Conservation (phyloP, 2,329 filamentous ascomycete genomes). For the Xylaria sp. region DNA sequence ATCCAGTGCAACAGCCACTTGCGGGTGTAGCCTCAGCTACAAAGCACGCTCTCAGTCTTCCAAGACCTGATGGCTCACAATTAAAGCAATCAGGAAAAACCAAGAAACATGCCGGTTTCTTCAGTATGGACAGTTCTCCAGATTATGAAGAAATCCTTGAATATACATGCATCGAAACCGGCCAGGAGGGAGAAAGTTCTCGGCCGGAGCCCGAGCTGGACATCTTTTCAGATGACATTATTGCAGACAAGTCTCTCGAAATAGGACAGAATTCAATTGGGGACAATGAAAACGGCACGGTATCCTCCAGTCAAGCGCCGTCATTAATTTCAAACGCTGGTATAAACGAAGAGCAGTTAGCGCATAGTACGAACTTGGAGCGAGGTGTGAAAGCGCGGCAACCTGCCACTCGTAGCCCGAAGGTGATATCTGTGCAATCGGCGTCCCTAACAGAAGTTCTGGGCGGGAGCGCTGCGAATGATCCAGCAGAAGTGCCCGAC, state of each 20-base stretch:
- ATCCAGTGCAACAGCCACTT: not conserved
- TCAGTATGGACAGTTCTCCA: conserved; percentile 27
- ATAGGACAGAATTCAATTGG: not conserved
- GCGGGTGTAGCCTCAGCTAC: not conserved
- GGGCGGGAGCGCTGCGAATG: not conserved
- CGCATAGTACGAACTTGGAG: not conserved
- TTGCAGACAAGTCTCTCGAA: not conserved
- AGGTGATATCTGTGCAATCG: not conserved
- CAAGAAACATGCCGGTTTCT: conserved; percentile 38
- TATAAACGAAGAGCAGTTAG: not conserved
- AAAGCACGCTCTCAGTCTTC: conserved; percentile 12
- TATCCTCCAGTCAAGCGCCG: not conserved
- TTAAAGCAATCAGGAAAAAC: conserved; percentile 33
- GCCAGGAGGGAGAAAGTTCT: not conserved
- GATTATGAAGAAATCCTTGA: conserved; percentile 15
- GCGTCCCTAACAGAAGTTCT: not conserved
- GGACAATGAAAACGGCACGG: not conserved
- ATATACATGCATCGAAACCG: conserved; percentile 6
- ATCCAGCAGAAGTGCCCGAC: not conserved
- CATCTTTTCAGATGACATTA: not conserved
- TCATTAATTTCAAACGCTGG: not conserved
- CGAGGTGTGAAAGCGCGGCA: not conserved
- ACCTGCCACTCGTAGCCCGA: not conserved
- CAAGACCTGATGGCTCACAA: conserved; percentile 19
- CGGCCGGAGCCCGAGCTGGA: not conserved